phyloP scores from a whole-genome alignment of 306 rosid species.

The Quillaja saponaria region DNA sequence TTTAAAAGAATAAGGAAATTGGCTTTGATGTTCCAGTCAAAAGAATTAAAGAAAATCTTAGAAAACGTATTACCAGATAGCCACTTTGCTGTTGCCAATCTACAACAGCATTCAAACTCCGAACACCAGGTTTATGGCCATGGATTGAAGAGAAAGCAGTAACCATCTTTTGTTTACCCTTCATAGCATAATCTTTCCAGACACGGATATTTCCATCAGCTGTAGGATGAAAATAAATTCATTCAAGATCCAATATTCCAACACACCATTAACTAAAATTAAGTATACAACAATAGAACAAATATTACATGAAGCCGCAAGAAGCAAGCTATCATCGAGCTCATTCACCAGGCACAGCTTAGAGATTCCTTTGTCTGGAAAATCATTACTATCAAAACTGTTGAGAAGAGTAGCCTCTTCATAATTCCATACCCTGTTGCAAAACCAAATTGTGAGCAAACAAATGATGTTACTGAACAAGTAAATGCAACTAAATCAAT shows the following conservation, averaged over 20 bases:
- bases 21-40: background rate
- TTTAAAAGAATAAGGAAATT: constrained; percentile 1
- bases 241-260: constrained; percentile 21
- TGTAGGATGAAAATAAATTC: constrained; percentile 34
- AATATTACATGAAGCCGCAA: constrained; percentile 89
- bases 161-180: constrained; percentile 85
- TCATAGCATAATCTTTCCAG: constrained; percentile 86
- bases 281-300: constrained; percentile 23
- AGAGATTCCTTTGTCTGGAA: constrained; percentile 89
- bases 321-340: constrained; percentile 94
- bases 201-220: constrained; percentile 90
- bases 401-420: constrained; percentile 76
- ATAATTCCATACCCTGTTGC: constrained; percentile 83
- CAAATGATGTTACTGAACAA: constrained; percentile 14
- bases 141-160: constrained; percentile 94
- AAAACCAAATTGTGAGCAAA: constrained; percentile 26
- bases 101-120: constrained; percentile 83
- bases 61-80: constrained; percentile 66
- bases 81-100: constrained; percentile 99
- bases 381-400: constrained; percentile 86
- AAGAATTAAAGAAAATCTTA: constrained; percentile 20
- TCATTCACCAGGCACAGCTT: constrained; percentile 94
- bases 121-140: constrained; percentile 85
- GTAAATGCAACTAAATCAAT: constrained; percentile 15
- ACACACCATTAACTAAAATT: constrained; percentile 10